A percentile compares a stretch with the other conserved stretches of the same genome.
phyloP scores from a whole-genome alignment of 306 rosid genomes.

The Lathyrus aphaca region DNA sequence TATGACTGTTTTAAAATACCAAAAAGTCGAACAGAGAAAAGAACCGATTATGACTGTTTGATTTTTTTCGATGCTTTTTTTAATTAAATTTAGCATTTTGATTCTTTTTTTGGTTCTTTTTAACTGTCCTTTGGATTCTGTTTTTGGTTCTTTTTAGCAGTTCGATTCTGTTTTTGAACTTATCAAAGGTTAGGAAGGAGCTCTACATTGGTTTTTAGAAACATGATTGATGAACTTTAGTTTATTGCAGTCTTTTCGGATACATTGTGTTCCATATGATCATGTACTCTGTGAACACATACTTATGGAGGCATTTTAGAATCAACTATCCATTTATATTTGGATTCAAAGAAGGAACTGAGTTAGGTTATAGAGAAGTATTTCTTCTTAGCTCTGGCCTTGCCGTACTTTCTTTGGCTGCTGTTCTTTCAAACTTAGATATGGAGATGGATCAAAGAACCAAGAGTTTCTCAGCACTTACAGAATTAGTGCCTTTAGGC shows the following conservation, averaged over 20 bases:
- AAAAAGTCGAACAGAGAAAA: too few species aligned
- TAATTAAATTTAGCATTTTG: too few species aligned
- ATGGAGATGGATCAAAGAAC: slow-evolving; percentile 45
- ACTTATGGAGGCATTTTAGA: slow-evolving; percentile 76
- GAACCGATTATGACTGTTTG: too few species aligned
- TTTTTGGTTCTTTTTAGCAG: too few species aligned
- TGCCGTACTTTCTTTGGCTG: slow-evolving; percentile 35
- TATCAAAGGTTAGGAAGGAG: too few species aligned
- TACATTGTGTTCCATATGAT: slow-evolving; percentile 51
- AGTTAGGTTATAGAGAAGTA: slow-evolving; percentile 60
- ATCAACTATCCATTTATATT: slow-evolving; percentile 79
- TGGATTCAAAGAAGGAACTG: slow-evolving; percentile 77
- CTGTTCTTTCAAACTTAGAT: slow-evolving; percentile 46
- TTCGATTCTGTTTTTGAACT: too few species aligned
- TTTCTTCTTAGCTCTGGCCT: slow-evolving; percentile 47
- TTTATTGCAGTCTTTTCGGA: slow-evolving; percentile 69
- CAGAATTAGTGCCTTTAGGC: slow-evolving; percentile 67
- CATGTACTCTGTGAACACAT: slow-evolving; percentile 39
- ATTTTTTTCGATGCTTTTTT: too few species aligned
- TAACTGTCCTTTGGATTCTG: too few species aligned
- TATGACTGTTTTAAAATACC: too few species aligned
- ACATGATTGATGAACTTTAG: slow-evolving; percentile 4
- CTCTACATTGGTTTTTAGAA: too few species aligned
- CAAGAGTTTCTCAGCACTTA: slow-evolving; percentile 36
- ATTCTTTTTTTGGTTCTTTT: too few species aligned